Evolutionary conservation across 1,284 basidiomycete genomes (phyloP), one percentile per base, ranked within the genome.

Genomic region (Moniliophthora roreri): DNA sequence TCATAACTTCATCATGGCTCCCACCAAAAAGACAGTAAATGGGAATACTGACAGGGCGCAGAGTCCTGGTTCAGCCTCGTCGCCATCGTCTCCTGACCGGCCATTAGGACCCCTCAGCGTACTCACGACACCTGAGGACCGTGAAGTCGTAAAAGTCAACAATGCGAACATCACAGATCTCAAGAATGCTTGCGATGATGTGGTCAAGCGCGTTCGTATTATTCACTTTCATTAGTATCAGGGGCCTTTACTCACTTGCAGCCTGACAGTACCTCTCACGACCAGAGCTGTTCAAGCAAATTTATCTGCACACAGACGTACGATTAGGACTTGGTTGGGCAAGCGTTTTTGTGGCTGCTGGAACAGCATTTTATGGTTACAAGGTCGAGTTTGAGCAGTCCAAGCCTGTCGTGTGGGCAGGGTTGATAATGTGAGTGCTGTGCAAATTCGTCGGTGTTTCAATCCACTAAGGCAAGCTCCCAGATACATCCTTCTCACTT

Each of bases 161-260:
- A 91, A 89, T 62, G 80, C 85, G 23, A 93, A 82, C 66, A 64
- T 84, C 47, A 80, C 80, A 18, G 94, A 96, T 65, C 82, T 97
- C 67, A 96, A 96, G 76, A 85, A 87, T 62, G 85, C 94, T 11
- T 88, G 91, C 60, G 95, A 97, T 68, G 94, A 96, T 74, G 87
- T 88, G 37, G 74, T 96, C 58, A 93, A 91, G 71, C 85, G 90
- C 67, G 94, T 95, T 65, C 60, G 91, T 81, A 16, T 32, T 32
- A 24, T 13, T 23, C 13, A 2, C 3, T 13, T 0, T 24, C 42
- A n/a, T 11, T 20, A 32, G 41, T 34, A 41, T 57, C 23, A 51
- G 53, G 53, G 49, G 39, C 52, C 16, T 41, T 44, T 21, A 34
- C 55, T 34, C 21, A 8, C 26, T 23, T 34, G 24, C 7, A 40